These are phyloP conservation scores for Camillea tinctor DNA, from an alignment of 2,329 filamentous ascomycete species.

Conservation along the genomic window DNA sequence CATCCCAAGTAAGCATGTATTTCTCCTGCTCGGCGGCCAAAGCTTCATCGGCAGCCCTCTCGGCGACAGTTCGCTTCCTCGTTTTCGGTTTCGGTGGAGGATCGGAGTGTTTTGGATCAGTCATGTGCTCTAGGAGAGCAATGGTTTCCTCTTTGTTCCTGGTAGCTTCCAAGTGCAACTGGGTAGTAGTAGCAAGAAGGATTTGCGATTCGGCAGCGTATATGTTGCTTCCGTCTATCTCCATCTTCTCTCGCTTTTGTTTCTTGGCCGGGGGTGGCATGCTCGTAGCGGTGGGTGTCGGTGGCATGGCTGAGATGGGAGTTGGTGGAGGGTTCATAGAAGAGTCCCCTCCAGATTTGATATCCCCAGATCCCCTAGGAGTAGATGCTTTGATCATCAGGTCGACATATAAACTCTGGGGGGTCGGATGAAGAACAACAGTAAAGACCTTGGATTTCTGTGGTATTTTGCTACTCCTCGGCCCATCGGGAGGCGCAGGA, in stretches of 20 bases:
- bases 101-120: conserved; percentile 75
- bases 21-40: conserved; percentile 84
- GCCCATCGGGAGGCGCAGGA: conserved; percentile 44
- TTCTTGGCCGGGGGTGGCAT: conserved; percentile 64
- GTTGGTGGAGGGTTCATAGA: conserved; percentile 65
- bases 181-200: conserved; percentile 69
- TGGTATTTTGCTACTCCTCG: conserved; percentile 42
- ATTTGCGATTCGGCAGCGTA: conserved; percentile 75
- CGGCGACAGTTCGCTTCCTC: conserved; percentile 88
- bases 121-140: conserved; percentile 66
- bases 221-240: conserved; percentile 72
- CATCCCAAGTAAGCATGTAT: conserved; percentile 90
- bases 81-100: conserved; percentile 81
- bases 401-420: conserved; percentile 72
- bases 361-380: conserved; percentile 48
- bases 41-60: conserved; percentile 93
- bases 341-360: conserved; percentile 28
- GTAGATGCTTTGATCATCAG: conserved; percentile 74
- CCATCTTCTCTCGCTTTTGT: conserved; percentile 69
- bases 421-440: conserved; percentile 81
- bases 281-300: conserved; percentile 59
- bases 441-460: conserved; percentile 69
- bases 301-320: conserved; percentile 57
- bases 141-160: conserved; percentile 68
- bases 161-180: conserved; percentile 76